Conservation (phyloP, 73 alveolate genomes). For the Tetrahymena borealis region DNA sequence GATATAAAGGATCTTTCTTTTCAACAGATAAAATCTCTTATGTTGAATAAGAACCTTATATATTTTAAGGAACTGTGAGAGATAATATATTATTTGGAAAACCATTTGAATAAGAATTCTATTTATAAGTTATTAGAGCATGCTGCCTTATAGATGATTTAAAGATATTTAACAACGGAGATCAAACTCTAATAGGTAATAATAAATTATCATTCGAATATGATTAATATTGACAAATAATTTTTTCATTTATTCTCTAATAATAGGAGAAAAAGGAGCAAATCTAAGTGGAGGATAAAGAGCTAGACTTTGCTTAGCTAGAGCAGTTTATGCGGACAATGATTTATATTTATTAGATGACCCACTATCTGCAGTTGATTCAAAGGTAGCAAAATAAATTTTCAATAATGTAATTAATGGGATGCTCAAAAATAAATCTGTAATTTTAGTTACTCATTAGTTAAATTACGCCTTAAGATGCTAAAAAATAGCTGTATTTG, state of each 20-base stretch:
- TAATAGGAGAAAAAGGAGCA: conserved; percentile 63
- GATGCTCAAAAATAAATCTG: conserved; percentile 59
- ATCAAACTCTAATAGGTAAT: conserved; percentile 45
- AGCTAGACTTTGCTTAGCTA: conserved; percentile 62
- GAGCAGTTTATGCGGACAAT: conserved; percentile 57
- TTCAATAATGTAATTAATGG: conserved; percentile 72
- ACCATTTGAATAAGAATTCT: conserved; percentile 34
- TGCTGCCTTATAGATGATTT: conserved; percentile 44
- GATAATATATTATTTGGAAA: conserved; percentile 48
- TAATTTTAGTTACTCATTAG: conserved; percentile 64
- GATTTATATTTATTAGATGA: conserved; percentile 53
- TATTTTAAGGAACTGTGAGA: conserved; percentile 35
- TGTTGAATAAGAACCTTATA: conserved; percentile 50
- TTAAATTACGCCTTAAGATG: conserved; percentile 36
- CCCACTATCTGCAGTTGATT: conserved; percentile 93
- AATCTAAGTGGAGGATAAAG: conserved; percentile 64
- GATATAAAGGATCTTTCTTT: not conserved
- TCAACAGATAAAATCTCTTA: conserved; percentile 21
- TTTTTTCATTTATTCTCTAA: no score
- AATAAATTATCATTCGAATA: no score
- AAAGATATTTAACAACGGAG: conserved; percentile 41
- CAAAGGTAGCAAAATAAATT: conserved; percentile 85
- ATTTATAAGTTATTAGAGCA: conserved; percentile 23
- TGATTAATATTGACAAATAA: no score
- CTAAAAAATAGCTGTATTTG: conserved; percentile 34